A percentile compares a stretch with the other conserved stretches of the same genome.
Conservation (phyloP, 371 early-diverging fungal genomes). For the Mortierella sp. region DNA sequence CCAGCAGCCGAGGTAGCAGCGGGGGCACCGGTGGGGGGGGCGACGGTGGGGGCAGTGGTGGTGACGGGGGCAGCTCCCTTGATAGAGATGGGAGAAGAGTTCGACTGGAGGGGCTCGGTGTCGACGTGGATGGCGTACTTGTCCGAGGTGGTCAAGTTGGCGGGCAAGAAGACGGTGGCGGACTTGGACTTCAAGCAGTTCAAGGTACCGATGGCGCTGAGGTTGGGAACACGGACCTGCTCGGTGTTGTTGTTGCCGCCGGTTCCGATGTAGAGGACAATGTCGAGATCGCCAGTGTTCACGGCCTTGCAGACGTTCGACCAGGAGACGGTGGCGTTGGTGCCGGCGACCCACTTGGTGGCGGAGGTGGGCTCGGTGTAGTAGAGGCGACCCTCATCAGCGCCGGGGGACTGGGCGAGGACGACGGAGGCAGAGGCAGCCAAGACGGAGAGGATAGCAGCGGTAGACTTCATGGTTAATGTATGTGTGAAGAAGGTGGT, state of each 20-base stretch:
- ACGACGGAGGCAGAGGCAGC: constrained; percentile 36
- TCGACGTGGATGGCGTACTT: constrained; percentile 38
- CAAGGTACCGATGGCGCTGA: constrained; percentile 33
- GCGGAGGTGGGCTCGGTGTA: constrained; percentile 36
- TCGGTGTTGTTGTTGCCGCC: constrained; percentile 24
- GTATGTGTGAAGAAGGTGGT: constrained; percentile 1
- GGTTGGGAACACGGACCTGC: constrained; percentile 40
- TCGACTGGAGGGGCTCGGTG: constrained; percentile 43
- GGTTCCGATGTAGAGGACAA: constrained; percentile 40
- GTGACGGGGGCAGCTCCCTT: constrained; percentile 37
- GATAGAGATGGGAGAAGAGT: constrained; percentile 37
- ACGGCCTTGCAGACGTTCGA: constrained; percentile 43
- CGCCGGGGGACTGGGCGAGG: constrained; percentile 33
- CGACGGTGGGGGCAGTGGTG: neutral
- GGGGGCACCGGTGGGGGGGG: constrained; percentile 4
- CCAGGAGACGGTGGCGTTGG: constrained; percentile 55
- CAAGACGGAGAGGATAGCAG: constrained; percentile 28
- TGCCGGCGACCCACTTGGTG: constrained; percentile 47
- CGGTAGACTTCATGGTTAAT: constrained; percentile 41
- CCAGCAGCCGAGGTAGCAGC: neutral
- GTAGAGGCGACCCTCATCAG: constrained; percentile 35
- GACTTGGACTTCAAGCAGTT: constrained; percentile 36
- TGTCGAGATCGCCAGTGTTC: constrained; percentile 26
- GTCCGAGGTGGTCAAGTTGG: constrained; percentile 36
- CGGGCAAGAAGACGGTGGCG: constrained; percentile 32